Conservation (phyloP, 2,329 filamentous ascomycete genomes). For the Penicillium hordei region DNA sequence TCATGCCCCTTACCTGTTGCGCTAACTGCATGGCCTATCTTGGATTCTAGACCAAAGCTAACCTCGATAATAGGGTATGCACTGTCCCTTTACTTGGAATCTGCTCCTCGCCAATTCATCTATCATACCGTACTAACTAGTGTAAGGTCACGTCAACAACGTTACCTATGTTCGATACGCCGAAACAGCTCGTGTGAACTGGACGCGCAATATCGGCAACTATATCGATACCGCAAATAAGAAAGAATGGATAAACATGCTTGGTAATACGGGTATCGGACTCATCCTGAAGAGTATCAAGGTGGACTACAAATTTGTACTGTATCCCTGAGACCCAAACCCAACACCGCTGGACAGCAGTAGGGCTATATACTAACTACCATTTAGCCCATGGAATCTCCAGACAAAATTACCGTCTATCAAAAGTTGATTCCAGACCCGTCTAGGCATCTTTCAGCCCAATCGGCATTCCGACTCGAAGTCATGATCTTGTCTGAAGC, state of each 20-base stretch:
- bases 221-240: conserved; percentile 62
- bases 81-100: background rate
- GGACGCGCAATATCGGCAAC: conserved; percentile 68
- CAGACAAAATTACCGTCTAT: conserved; percentile 78
- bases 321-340: background rate
- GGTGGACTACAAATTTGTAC: conserved; percentile 82
- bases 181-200: conserved; percentile 77
- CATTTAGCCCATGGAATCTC: conserved; percentile 73
- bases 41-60: conserved; percentile 4
- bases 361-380: background rate
- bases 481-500: conserved; percentile 71
- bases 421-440: conserved; percentile 67
- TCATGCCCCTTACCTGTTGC: background rate
- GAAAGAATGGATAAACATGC: conserved; percentile 66
- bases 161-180: conserved; percentile 80
- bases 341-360: background rate
- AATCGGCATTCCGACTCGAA: conserved; percentile 48
- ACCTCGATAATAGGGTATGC: conserved; percentile 28
- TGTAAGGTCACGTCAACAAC: conserved; percentile 80
- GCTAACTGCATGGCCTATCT: background rate
- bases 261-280: conserved; percentile 65
- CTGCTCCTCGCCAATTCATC: background rate
- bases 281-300: conserved; percentile 78
- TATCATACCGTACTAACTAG: background rate
- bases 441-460: conserved; percentile 37